Evolutionary conservation across 1,139 yeast species (phyloP).

Genomic region (Scheffersomyces segobiensis): DNA sequence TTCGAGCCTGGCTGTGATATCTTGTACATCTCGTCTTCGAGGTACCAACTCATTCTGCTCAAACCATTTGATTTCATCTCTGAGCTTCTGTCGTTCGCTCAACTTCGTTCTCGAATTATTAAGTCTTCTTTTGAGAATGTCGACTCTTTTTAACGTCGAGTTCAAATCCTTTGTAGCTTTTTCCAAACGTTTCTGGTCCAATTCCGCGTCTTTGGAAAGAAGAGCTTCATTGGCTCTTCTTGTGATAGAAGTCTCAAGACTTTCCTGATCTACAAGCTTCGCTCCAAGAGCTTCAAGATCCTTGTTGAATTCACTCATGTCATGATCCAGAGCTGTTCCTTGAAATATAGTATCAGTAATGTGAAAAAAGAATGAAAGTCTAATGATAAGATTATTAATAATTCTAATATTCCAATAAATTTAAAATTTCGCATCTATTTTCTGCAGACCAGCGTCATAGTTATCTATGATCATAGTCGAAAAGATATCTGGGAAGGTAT

Average conservation of each 20-base stretch:
- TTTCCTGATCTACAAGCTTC: constrained; percentile 70
- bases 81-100: constrained; percentile 58
- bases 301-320: not conserved
- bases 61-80: constrained; percentile 56
- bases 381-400: not conserved
- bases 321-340: not conserved
- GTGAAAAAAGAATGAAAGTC: not conserved
- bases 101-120: constrained; percentile 59
- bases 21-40: constrained; percentile 59
- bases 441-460: not conserved
- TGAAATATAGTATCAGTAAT: not conserved
- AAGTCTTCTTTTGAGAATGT: constrained; percentile 49
- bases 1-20: constrained; percentile 58
- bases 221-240: constrained; percentile 66
- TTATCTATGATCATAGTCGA: no score
- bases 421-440: not conserved
- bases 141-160: constrained; percentile 44
- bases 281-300: constrained; percentile 29
- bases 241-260: constrained; percentile 71
- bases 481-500: no score
- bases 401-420: not conserved
- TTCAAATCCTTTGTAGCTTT: constrained; percentile 55
- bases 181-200: constrained; percentile 71
- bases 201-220: constrained; percentile 61
- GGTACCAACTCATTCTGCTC: constrained; percentile 54